Conservation (phyloP, 768 basidiomycete species). For the Lenzites betulinus region DNA sequence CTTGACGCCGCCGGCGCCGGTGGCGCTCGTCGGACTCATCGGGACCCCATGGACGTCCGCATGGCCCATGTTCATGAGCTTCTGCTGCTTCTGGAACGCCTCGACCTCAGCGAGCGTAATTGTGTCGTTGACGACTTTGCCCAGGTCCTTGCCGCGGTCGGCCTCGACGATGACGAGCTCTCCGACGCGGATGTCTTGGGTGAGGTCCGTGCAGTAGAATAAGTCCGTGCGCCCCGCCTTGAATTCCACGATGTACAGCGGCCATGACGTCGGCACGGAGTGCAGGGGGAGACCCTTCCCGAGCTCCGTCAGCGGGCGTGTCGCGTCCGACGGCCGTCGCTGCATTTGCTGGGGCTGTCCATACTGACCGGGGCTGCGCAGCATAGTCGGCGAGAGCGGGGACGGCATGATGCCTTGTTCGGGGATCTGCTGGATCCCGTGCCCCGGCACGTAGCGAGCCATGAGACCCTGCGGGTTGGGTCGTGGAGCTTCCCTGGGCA, state of each 20-base stretch:
- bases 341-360: slow-evolving; percentile 26
- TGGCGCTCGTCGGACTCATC: slow-evolving; percentile 48
- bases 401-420: slow-evolving; percentile 43
- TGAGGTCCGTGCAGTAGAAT: slow-evolving; percentile 82
- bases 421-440: slow-evolving; percentile 62
- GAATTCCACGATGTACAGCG: slow-evolving; percentile 97
- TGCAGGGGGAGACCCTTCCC: slow-evolving; percentile 90
- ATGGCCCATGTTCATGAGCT: slow-evolving; percentile 41
- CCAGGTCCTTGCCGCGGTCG: slow-evolving; percentile 91
- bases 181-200: slow-evolving; percentile 70
- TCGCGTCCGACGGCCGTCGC: slow-evolving; percentile 45
- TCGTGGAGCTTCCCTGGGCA: slow-evolving; percentile 32
- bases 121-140: slow-evolving; percentile 88
- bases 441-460: slow-evolving; percentile 65
- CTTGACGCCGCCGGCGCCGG: slow-evolving; percentile 64
- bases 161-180: slow-evolving; percentile 97
- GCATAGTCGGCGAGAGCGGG: slow-evolving; percentile 55
- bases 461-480: slow-evolving; percentile 41
- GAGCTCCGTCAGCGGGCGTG: slow-evolving; percentile 52
- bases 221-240: slow-evolving; percentile 95
- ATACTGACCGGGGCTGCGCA: slow-evolving; percentile 19
- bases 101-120: slow-evolving; percentile 91
- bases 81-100: slow-evolving; percentile 83
- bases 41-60: slow-evolving; percentile 39
- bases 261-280: slow-evolving; percentile 79